Conservation (phyloP, 2,329 filamentous ascomycete species). For the Pseudopyricularia javanii region DNA sequence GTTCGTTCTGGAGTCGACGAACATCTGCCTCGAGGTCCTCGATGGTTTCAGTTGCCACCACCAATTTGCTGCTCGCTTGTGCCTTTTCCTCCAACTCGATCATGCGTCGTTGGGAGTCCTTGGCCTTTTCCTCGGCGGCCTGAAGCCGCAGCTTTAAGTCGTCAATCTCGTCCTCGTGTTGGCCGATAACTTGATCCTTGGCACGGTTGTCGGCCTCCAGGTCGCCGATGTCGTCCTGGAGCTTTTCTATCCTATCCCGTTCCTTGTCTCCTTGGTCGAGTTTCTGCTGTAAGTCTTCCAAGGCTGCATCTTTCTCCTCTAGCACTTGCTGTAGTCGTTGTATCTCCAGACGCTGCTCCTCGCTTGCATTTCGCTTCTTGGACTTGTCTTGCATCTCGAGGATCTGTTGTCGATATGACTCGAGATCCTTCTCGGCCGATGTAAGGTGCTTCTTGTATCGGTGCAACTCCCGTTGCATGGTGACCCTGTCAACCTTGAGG, state of each 20-base stretch:
- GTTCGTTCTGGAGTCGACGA: slow-evolving; percentile 38
- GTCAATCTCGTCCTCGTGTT: slow-evolving; percentile 56
- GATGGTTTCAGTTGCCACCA: slow-evolving; percentile 45
- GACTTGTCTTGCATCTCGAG: slow-evolving; percentile 71
- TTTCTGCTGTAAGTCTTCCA: slow-evolving; percentile 47
- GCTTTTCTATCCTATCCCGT: slow-evolving; percentile 47
- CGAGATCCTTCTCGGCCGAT: slow-evolving; percentile 74
- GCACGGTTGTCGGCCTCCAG: slow-evolving; percentile 64
- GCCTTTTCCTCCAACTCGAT: slow-evolving; percentile 46
- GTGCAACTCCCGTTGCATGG: slow-evolving; percentile 76
- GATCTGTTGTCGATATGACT: slow-evolving; percentile 71
- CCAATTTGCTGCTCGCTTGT: slow-evolving; percentile 35
- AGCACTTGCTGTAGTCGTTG: slow-evolving; percentile 44
- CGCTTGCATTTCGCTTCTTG: slow-evolving; percentile 62
- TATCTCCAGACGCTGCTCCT: slow-evolving; percentile 50
- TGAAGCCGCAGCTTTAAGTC: slow-evolving; percentile 34
- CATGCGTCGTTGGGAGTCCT: slow-evolving; percentile 36
- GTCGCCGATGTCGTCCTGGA: slow-evolving; percentile 64
- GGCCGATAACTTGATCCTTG: slow-evolving; percentile 60
- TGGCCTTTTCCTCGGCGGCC: slow-evolving; percentile 45
- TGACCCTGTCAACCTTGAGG: slow-evolving; percentile 84
- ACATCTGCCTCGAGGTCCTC: slow-evolving; percentile 44
- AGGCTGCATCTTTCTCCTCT: slow-evolving; percentile 45
- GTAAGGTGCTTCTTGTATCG: slow-evolving; percentile 76
- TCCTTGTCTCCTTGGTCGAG: slow-evolving; percentile 44